Conservation (phyloP, 192 early-diverging fungal genomes). For the Rhizophagus sp. region DNA sequence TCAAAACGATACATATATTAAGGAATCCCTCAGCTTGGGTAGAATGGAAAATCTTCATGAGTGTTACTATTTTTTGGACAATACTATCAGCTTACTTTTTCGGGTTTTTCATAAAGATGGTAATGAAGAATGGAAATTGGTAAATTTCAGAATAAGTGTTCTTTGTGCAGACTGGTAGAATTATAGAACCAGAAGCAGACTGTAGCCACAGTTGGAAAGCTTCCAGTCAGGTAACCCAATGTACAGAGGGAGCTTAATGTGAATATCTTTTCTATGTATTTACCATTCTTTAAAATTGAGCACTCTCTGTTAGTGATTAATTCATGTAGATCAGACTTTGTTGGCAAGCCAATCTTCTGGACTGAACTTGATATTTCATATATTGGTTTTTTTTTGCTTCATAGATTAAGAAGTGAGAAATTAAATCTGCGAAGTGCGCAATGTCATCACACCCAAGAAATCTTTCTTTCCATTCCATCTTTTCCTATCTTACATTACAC, state of each 20-base stretch:
- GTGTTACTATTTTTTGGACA: neutral
- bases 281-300: neutral
- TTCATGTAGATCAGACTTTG: no score
- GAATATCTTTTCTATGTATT: slow-evolving; percentile 13
- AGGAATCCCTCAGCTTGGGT: neutral
- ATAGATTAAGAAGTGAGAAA: no score
- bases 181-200: slow-evolving; percentile 15
- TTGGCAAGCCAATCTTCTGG: no score
- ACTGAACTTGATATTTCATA: no score
- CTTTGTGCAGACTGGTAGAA: neutral
- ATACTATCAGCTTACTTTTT: neutral
- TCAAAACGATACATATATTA: slow-evolving; percentile 1
- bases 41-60: neutral
- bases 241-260: neutral
- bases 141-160: neutral
- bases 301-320: slow-evolving; percentile 10
- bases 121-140: neutral
- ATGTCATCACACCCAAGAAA: no score
- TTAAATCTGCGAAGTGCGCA: no score
- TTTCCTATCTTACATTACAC: no score
- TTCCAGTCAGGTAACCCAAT: neutral
- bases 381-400: no score
- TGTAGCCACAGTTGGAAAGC: neutral
- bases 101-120: slow-evolving; percentile 4
- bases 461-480: no score